Base-by-base conservation (phyloP, 495 filamentous ascomycete species). In the Schizothecium vesticola region DNA sequence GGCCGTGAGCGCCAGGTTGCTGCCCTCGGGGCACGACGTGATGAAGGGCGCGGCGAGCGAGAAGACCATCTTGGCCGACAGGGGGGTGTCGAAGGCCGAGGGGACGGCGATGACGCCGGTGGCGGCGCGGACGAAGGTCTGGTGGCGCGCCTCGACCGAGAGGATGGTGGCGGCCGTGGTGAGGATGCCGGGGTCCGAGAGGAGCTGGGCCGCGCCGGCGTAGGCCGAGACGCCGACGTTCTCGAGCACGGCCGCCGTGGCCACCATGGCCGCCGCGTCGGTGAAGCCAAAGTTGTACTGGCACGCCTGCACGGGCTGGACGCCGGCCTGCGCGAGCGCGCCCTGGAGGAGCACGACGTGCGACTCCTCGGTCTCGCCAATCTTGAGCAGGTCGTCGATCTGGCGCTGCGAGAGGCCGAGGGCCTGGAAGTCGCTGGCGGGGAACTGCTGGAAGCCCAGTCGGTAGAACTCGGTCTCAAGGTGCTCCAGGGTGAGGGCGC, bases 41-140 rank as follows among this genome's bases (percentile, higher is more conserved):
- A 90, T 89, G 81, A 90, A 90, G 33, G 82, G 80, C n/a, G 86
- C 83, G 65, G 87, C 87, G 61, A 89, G 80, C 16, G 87, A 88
- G 77, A 89, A 89, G 73, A 90, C 81, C 59, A 83, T 81, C 67
- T 83, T 81, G 68, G 85, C 81, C 61, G 83, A 81, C 11, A 90
- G 81, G 12, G 87, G 79, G 6, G 82, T 83, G 76, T 89, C 87
- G 70, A 89, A 88, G 43, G 87, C 85, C 68, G 82, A 83, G 8
- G 87, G 86, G 4, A 87, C 80, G 59, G 86, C 81, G 63, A 81
- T 70, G 63, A 78, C 75, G 43, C 74, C 72, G 59, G 74, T 80
- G 55, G 80, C 82, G 59, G 81, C 67, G 58, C 86, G 85, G 77
- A 89, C 83, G 70, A 87, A 84, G 60, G 85, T 85, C 75, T 88